phyloP scores from a whole-genome alignment of 441 rosid genomes.

The Gossypium davidsonii region DNA sequence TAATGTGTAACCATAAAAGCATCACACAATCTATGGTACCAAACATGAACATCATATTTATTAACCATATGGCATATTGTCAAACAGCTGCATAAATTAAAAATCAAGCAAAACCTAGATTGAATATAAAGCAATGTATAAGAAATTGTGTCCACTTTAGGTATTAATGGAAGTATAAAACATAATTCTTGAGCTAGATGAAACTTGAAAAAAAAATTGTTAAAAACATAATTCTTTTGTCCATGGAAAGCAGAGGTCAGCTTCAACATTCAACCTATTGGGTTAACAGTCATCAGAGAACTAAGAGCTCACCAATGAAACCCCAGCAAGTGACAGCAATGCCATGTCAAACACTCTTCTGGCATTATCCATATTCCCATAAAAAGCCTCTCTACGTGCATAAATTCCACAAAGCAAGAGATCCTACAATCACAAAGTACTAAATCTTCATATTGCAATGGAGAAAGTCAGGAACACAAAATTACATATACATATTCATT shows the following conservation, averaged over 20 bases:
- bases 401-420: conserved; percentile 91
- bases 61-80: neutral
- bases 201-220: neutral
- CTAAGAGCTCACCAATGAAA: conserved; percentile 49
- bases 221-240: neutral
- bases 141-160: neutral
- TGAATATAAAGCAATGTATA: neutral
- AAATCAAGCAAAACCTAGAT: neutral
- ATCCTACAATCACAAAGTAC: conserved; percentile 48
- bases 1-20: neutral
- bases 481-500: neutral
- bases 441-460: neutral
- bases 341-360: conserved; percentile 96
- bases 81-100: neutral
- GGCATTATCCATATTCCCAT: conserved; percentile 77
- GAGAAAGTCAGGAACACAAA: neutral
- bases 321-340: conserved; percentile 68
- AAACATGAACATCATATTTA: neutral
- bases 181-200: neutral
- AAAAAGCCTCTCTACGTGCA: conserved; percentile 83
- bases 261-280: neutral
- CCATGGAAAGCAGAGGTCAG: conserved; percentile 6
- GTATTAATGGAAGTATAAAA: neutral
- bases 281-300: conserved; percentile 8
- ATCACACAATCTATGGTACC: neutral